Evolutionary conservation across 2,329 filamentous ascomycete species (phyloP), one percentile per base, ranked within the genome.

Genomic region (Aspergillus fructus): DNA sequence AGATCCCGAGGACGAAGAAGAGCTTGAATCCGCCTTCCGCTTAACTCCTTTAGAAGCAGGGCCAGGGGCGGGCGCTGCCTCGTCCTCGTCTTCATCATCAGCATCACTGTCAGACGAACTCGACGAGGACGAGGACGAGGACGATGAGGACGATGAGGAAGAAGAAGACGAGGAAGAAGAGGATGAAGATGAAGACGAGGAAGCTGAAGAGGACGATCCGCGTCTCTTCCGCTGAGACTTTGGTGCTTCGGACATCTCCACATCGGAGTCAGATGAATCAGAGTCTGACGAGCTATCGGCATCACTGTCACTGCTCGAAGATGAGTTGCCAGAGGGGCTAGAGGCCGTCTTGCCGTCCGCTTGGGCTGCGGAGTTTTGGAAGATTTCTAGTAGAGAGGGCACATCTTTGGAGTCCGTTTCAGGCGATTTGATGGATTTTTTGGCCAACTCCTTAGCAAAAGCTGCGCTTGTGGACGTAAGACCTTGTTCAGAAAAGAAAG

Each of bases 401-500:
- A 68, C 63, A 64, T 71, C 61, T 61, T 68, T 69, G 24, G 59
- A 56, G 49, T 68, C 66, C 33, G 60, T 51, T 52, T 59, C 52
- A 33, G 57, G 52, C 41, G 67, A 59, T 39, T 56, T 59, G 43
- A 64, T 49, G 7, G 62, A 68, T 49, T 71, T 71, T 46, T 67
- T 70, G 48, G 68, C 59, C 75, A 81, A 79, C 68, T 91, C 85
- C 69, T 86, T 84, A 65, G 80, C 78, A 67, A 91, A 88, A 5
- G 84, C 82, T 58, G 80, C 77, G 67, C 83, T 83, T 46, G 89
- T 84, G 58, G 80, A 79, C 48, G 79, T 73, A 66, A 90, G 89
- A n/a, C 85, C 83, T 71, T 89, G 81, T 46, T 87, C 81, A 42
- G 81, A 80, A 49, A 92, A 79, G 72, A 91, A 92, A 21, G 76